Percentiles rank a stretch among this genome's conserved stretches.
Conservation (phyloP, 768 basidiomycete genomes). For the Collybia sp. region DNA sequence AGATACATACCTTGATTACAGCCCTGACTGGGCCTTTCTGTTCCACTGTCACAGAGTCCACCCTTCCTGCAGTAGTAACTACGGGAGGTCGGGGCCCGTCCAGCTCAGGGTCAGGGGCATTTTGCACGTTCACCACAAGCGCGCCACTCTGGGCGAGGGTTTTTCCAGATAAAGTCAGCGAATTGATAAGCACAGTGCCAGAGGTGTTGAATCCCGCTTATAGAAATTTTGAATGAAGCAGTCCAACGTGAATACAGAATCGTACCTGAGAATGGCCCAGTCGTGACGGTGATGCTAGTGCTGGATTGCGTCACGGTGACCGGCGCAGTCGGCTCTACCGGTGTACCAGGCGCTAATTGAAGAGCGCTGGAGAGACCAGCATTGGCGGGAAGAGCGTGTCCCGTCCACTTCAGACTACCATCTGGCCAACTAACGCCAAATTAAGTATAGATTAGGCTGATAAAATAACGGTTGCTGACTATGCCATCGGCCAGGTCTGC, state of each 20-base stretch:
- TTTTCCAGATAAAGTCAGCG: slow-evolving; percentile 21
- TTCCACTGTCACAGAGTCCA: slow-evolving; percentile 25
- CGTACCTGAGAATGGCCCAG: slow-evolving; percentile 28
- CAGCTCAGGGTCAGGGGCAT: slow-evolving; percentile 27
- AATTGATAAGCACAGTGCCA: slow-evolving; percentile 25
- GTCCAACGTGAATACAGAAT: not conserved
- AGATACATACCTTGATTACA: slow-evolving; percentile 25
- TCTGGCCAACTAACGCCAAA: slow-evolving; percentile 27
- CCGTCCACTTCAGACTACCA: slow-evolving; percentile 34
- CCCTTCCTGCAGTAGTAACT: slow-evolving; percentile 16
- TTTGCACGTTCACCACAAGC: slow-evolving; percentile 26
- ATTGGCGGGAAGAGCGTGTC: slow-evolving; percentile 27
- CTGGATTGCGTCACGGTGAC: slow-evolving; percentile 22
- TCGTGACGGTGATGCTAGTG: slow-evolving; percentile 22
- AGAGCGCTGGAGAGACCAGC: slow-evolving; percentile 16
- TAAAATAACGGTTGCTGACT: slow-evolving; percentile 13
- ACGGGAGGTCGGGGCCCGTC: slow-evolving; percentile 17
- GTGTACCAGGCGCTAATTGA: slow-evolving; percentile 23
- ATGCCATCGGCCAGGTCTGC: slow-evolving; percentile 33
- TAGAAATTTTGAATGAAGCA: not conserved
- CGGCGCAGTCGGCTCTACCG: slow-evolving; percentile 24
- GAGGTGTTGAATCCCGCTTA: slow-evolving; percentile 26
- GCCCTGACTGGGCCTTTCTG: slow-evolving; percentile 31
- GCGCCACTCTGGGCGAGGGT: slow-evolving; percentile 21
- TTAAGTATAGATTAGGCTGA: not conserved